Evolutionary conservation across 306 rosid genomes (phyloP).

Genomic region (Dalbergia cochinchinensis): DNA sequence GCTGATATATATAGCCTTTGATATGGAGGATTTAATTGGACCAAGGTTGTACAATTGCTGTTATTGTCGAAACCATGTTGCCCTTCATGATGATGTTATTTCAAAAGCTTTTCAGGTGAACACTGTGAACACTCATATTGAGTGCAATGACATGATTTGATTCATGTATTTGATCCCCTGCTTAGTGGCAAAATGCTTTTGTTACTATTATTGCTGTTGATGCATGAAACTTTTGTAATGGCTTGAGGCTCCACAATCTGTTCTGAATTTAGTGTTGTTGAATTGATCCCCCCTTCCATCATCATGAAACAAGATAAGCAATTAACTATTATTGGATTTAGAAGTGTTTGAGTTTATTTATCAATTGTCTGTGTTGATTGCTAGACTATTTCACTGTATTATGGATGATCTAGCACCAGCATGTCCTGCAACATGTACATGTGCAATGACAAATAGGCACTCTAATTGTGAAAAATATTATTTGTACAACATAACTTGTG

Average conservation of each 20-base stretch:
- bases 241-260: neutral
- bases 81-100: constrained; percentile 71
- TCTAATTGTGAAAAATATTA: neutral
- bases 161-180: too few relatives aligned
- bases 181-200: neutral
- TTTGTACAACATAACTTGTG: too few relatives aligned
- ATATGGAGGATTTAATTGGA: constrained; percentile 63
- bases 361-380: constrained; percentile 5
- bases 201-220: neutral
- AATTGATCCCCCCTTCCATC: neutral
- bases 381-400: neutral
- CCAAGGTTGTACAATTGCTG: constrained; percentile 67
- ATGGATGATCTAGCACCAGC: neutral
- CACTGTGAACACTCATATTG: neutral
- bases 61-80: constrained; percentile 68
- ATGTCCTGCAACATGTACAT: neutral
- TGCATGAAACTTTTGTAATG: neutral
- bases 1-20: constrained; percentile 11
- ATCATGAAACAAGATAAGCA: constrained; percentile 17
- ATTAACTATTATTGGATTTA: constrained; percentile 5
- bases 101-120: constrained; percentile 82
- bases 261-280: neutral
- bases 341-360: neutral
- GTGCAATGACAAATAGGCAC: neutral
- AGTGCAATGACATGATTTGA: neutral